Percentiles rank a stretch among this genome's conserved stretches.
phyloP scores from a whole-genome alignment of 1,284 basidiomycete species.

The Boletus calvinii region DNA sequence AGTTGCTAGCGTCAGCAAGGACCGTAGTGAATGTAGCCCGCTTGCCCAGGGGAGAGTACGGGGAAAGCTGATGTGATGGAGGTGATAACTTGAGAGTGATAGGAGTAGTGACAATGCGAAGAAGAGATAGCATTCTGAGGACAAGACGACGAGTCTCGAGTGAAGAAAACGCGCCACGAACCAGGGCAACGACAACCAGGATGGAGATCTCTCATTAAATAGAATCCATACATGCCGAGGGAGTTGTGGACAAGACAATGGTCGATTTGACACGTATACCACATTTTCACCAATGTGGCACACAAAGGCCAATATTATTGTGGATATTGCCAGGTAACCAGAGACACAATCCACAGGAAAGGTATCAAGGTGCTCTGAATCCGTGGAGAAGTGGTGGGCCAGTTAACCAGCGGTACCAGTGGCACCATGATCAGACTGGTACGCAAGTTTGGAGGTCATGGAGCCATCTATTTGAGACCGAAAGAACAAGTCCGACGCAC shows the following conservation, averaged over 20 bases:
- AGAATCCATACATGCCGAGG: background rate
- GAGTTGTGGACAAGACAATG: constrained; percentile 22
- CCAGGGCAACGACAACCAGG: background rate
- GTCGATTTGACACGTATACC: background rate
- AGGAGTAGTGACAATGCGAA: constrained; percentile 5
- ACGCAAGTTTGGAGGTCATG: no score
- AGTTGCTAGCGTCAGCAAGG: constrained; percentile 8
- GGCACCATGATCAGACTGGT: background rate
- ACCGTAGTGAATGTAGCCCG: constrained; percentile 4
- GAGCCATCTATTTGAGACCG: background rate
- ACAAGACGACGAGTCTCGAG: background rate
- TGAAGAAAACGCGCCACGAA: background rate
- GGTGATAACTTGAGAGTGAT: constrained; percentile 6
- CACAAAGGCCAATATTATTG: constrained; percentile 13
- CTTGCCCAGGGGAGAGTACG: constrained; percentile 8
- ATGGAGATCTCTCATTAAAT: constrained; percentile 18
- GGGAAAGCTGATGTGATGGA: background rate
- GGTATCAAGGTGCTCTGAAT: background rate
- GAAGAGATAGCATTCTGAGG: constrained; percentile 18
- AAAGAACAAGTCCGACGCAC: background rate
- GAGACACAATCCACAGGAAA: background rate
- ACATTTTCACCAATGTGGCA: constrained; percentile 5
- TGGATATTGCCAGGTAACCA: constrained; percentile 4
- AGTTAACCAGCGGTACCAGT: background rate
- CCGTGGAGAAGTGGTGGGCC: background rate